Evolutionary conservation across 345 rosid species (phyloP).

Genomic region (Viola odorata): DNA sequence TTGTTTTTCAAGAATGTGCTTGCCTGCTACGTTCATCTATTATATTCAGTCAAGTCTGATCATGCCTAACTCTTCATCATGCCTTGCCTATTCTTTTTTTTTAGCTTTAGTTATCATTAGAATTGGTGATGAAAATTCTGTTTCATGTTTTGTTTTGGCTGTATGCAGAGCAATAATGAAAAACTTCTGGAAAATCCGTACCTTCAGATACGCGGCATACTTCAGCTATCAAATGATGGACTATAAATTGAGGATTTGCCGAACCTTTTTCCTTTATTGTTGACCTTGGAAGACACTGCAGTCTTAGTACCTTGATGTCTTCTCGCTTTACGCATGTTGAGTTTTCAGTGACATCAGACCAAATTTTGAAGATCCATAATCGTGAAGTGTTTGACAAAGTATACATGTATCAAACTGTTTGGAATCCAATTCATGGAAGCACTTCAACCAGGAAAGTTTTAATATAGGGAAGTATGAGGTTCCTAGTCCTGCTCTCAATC

Average conservation of each 20-base stretch:
- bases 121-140: no score
- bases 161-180: conserved; percentile 88
- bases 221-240: conserved; percentile 51
- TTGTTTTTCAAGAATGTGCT: neutral
- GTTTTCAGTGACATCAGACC: conserved; percentile 1
- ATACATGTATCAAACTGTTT: neutral
- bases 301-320: neutral
- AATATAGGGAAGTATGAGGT: neutral
- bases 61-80: no score
- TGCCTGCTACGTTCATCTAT: neutral
- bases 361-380: neutral
- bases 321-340: neutral
- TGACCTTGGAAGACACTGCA: neutral
- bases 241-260: conserved; percentile 4
- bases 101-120: no score
- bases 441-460: neutral
- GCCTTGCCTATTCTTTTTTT: no score
- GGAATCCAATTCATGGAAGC: conserved; percentile 2
- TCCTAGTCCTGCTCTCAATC: neutral
- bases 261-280: neutral
- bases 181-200: conserved; percentile 92
- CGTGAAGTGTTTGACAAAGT: neutral
- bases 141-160: conserved; percentile 3
- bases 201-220: conserved; percentile 96
- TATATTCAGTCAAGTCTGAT: no score